Percentiles rank a stretch among this genome's conserved stretches.
Evolutionary conservation across 2,329 filamentous ascomycete genomes (phyloP).

Genomic region (Aspergillus flavus): DNA sequence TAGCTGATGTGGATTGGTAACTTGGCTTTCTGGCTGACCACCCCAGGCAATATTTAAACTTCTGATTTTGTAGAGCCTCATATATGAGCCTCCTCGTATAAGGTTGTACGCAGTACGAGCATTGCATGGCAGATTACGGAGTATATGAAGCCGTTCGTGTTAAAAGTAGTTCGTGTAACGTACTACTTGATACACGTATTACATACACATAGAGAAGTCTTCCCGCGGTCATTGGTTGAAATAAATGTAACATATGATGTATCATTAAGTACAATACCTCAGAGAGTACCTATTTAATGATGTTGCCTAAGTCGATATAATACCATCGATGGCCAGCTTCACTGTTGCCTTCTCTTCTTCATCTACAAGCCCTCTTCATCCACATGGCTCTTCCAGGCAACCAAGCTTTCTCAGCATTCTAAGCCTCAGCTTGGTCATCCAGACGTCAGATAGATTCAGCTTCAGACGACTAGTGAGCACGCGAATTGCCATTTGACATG

Average conservation of each 20-base stretch:
- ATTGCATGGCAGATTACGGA: neutral
- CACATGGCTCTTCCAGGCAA: neutral
- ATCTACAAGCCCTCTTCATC: neutral
- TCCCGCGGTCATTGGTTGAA: neutral
- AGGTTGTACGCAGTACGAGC: neutral
- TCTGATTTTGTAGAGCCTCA: neutral
- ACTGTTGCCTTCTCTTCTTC: conserved; percentile 1
- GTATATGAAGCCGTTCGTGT: neutral
- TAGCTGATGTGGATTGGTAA: conserved; percentile 24
- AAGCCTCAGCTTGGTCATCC: neutral
- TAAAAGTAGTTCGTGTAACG: neutral
- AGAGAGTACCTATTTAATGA: neutral
- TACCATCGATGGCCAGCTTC: neutral
- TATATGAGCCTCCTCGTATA: neutral
- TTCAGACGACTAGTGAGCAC: neutral
- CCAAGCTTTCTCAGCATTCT: neutral
- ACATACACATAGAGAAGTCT: neutral
- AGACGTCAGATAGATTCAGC: neutral
- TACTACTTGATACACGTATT: neutral
- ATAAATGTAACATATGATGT: neutral
- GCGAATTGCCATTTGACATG: neutral
- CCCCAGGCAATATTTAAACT: neutral
- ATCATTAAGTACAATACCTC: neutral
- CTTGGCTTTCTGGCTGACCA: conserved; percentile 2
- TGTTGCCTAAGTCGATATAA: neutral